A percentile compares a stretch with the other conserved stretches of the same genome.
Conservation (phyloP, 225 moss, liverwort and hornwort genomes). For the Pseudoscleropodium purum region DNA sequence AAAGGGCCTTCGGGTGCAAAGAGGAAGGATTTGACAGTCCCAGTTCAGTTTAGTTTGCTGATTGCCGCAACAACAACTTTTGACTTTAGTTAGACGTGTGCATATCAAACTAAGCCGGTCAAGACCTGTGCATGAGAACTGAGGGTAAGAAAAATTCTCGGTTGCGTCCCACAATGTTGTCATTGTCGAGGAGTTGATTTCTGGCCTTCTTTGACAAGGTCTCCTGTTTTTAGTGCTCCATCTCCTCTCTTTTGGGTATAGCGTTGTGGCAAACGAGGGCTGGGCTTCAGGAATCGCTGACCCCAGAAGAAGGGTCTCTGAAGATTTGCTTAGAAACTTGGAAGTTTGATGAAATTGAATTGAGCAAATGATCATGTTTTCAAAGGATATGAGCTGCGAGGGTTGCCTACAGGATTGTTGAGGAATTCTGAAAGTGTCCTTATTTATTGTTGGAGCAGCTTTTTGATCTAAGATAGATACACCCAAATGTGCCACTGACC, state of each 20-base stretch:
- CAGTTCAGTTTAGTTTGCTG: not conserved
- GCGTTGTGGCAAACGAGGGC: not conserved
- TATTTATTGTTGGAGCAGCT: not conserved
- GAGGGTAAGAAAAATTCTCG: not conserved
- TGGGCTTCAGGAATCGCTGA: not conserved
- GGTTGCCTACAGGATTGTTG: not conserved
- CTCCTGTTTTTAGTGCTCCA: not conserved
- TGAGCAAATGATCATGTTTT: not conserved
- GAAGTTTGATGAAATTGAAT: not conserved
- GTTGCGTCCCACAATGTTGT: conserved; percentile 21
- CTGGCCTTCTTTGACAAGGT: not conserved
- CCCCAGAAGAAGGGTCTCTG: not conserved
- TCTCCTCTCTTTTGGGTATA: not conserved
- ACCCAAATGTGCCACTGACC: too few relatives aligned
- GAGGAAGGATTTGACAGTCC: not conserved
- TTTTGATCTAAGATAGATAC: too few relatives aligned
- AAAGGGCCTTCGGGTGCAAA: not conserved
- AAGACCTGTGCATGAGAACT: not conserved
- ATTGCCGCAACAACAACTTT: not conserved
- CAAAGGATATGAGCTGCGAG: not conserved
- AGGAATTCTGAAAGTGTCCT: not conserved
- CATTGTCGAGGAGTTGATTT: conserved; percentile 4
- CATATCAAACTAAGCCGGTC: not conserved
- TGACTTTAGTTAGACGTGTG: not conserved
- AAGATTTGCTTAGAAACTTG: conserved; percentile 11